Evolutionary conservation across 1,284 basidiomycete genomes (phyloP).

Genomic region (Trametes hirsuta): DNA sequence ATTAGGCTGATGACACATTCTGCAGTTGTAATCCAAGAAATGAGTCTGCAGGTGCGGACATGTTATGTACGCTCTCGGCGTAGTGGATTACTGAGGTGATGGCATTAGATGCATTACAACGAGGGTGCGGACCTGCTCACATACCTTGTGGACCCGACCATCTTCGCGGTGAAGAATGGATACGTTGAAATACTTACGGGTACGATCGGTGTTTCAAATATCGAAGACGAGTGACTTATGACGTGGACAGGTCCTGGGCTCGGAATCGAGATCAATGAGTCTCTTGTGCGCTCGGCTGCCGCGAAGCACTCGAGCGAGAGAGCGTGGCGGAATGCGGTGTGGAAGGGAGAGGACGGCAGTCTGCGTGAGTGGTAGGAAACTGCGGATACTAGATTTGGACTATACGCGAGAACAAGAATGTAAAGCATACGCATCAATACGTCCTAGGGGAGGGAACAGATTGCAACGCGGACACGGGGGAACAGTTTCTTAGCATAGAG

Average conservation of each 20-base stretch:
- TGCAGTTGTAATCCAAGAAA: conserved; percentile 66
- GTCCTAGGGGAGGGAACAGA: not conserved
- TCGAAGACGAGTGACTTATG: not conserved
- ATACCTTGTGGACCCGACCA: conserved; percentile 56
- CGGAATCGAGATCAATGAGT: conserved; percentile 72
- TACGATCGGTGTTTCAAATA: conserved; percentile 25
- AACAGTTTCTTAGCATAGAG: not conserved
- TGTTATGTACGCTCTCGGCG: not conserved
- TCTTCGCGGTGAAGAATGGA: conserved; percentile 67
- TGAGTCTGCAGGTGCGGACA: conserved; percentile 59
- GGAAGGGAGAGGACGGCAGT: conserved; percentile 57
- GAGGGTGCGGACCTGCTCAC: conserved; percentile 72
- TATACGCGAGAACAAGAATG: not conserved
- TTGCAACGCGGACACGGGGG: not conserved
- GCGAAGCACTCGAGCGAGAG: conserved; percentile 38
- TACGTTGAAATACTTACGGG: conserved; percentile 58
- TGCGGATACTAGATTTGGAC: not conserved
- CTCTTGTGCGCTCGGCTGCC: conserved; percentile 57
- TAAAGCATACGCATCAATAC: not conserved
- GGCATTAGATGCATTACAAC: conserved; percentile 72
- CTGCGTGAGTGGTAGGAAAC: conserved; percentile 53
- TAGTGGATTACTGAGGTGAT: not conserved
- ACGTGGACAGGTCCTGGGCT: conserved; percentile 57
- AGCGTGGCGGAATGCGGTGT: conserved; percentile 66
- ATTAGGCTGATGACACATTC: no score